These are phyloP conservation scores for Xanthoconium stramineum DNA, from an alignment of 768 basidiomycete species.

Conservation along the genomic window DNA sequence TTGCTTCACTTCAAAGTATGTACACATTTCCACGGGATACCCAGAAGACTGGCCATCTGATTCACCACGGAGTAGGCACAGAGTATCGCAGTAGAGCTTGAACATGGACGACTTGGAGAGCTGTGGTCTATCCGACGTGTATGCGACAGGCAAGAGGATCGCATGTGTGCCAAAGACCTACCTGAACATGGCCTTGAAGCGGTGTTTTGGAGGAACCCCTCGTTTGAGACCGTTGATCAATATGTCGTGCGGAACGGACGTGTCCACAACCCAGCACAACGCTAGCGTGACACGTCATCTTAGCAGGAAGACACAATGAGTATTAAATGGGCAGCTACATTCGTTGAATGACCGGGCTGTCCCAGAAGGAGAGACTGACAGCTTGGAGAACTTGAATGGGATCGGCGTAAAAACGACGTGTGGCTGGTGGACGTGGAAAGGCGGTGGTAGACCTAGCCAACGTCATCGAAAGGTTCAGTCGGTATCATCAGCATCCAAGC, in stretches of 20 bases:
- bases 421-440: constrained; percentile 51
- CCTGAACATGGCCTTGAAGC: constrained; percentile 62
- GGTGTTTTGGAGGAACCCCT: constrained; percentile 71
- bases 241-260: constrained; percentile 48
- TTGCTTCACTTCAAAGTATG: constrained; percentile 48
- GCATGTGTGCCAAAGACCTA: constrained; percentile 23
- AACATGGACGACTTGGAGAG: constrained; percentile 56
- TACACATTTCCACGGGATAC: constrained; percentile 22
- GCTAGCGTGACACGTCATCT: constrained; percentile 39
- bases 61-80: constrained; percentile 12
- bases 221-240: constrained; percentile 79
- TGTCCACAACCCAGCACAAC: constrained; percentile 65
- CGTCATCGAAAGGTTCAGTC: not conserved
- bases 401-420: constrained; percentile 54
- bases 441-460: constrained; percentile 48
- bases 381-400: constrained; percentile 50
- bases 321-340: constrained; percentile 39
- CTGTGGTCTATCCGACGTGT: constrained; percentile 39
- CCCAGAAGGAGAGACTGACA: constrained; percentile 39
- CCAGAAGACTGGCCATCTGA: not conserved
- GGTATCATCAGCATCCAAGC: not conserved
- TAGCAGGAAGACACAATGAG: not conserved
- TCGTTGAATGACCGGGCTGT: constrained; percentile 59
- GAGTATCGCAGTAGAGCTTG: constrained; percentile 37
- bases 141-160: not conserved